phyloP scores from a whole-genome alignment of 1,284 basidiomycete genomes.

The Waitea zeae region DNA sequence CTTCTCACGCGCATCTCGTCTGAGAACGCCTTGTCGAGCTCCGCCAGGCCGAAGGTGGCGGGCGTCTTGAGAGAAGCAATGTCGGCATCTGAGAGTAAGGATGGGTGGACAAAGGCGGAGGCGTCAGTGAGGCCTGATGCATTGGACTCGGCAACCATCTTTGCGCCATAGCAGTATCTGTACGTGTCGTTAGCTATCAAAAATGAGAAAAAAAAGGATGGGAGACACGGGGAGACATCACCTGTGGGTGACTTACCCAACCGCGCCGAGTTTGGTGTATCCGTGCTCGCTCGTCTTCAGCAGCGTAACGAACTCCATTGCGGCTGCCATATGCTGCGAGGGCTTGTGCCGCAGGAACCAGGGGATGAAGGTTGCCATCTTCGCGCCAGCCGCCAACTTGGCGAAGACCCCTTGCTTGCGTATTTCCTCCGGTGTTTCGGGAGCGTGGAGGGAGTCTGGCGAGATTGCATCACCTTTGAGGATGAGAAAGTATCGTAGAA shows the following conservation, averaged over 20 bases:
- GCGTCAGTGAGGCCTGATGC: slow-evolving; percentile 22
- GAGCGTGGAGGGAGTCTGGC: too few species aligned
- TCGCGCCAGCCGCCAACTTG: too few species aligned
- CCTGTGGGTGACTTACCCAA: slow-evolving; percentile 26
- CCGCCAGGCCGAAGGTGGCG: neutral
- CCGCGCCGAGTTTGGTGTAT: slow-evolving; percentile 39
- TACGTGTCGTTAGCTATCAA: neutral
- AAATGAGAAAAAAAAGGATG: too few species aligned
- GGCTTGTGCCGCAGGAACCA: neutral
- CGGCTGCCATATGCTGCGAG: neutral
- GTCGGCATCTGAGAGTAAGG: slow-evolving; percentile 17
- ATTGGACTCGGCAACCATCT: slow-evolving; percentile 22
- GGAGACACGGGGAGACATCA: neutral
- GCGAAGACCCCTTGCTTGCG: too few species aligned
- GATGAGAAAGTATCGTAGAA: too few species aligned
- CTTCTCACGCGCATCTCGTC: slow-evolving; percentile 19
- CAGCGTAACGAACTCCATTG: slow-evolving; percentile 29
- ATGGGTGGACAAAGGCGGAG: slow-evolving; percentile 42
- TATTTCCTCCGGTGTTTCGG: too few species aligned
- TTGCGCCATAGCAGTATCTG: slow-evolving; percentile 48
- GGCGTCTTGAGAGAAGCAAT: slow-evolving; percentile 26
- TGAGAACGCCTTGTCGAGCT: slow-evolving; percentile 26
- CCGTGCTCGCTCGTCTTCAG: slow-evolving; percentile 31
- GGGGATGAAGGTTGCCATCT: too few species aligned
- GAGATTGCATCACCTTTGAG: too few species aligned